A percentile compares a stretch with the other conserved stretches of the same genome.
phyloP scores from a whole-genome alignment of 331 rosid species.

The Acacia pycnantha region DNA sequence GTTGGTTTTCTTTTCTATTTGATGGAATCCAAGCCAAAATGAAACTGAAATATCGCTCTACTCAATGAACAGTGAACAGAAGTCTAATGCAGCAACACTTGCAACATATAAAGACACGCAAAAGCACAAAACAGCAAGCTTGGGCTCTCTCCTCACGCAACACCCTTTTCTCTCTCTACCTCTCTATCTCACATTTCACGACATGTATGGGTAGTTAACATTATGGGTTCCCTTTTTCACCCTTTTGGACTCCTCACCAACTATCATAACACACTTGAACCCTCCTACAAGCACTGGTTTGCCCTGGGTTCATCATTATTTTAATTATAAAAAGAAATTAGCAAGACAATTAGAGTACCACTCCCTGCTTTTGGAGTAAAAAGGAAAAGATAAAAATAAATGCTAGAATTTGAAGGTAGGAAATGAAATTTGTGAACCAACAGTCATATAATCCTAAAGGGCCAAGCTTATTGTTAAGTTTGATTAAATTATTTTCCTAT shows the following conservation, averaged over 20 bases:
- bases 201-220: not conserved
- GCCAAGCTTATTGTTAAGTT: not conserved
- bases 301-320: not conserved
- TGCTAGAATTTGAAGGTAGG: not conserved
- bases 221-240: not conserved
- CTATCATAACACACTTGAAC: not conserved
- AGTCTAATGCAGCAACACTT: not conserved
- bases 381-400: not conserved
- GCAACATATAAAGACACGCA: too few species aligned
- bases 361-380: not conserved
- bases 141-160: too few species aligned
- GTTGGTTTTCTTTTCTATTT: not conserved
- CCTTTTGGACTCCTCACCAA: not conserved
- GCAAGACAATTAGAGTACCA: not conserved
- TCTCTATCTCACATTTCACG: not conserved
- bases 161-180: not conserved
- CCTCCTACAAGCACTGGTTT: not conserved
- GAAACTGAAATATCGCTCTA: not conserved
- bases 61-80: not conserved
- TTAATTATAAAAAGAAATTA: not conserved
- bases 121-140: too few species aligned
- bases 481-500: not conserved
- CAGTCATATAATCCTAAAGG: not conserved
- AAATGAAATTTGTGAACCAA: not conserved
- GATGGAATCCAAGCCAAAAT: not conserved